Conservation (phyloP, 2,329 filamentous ascomycete genomes). For the Emmonsia crescens region DNA sequence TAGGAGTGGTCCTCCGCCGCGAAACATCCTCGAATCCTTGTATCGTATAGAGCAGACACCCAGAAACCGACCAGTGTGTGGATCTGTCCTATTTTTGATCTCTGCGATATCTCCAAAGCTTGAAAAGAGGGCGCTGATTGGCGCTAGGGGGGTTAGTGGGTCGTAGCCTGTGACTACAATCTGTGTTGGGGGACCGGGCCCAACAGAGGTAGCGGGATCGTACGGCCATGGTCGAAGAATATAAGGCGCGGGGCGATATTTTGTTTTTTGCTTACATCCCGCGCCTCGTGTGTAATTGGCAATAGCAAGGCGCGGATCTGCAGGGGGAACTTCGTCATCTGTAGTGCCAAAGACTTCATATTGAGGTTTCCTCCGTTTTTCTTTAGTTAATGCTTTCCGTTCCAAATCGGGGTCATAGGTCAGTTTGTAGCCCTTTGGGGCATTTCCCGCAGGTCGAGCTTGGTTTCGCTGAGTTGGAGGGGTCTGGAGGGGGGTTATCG, state of each 20-base stretch:
- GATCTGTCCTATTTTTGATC: conserved; percentile 89
- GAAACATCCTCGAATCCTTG: conserved; percentile 53
- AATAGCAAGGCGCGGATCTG: conserved; percentile 70
- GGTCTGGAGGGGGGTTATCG: conserved; percentile 33
- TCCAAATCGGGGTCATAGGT: conserved; percentile 55
- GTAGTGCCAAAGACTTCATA: conserved; percentile 49
- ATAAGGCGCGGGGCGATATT: conserved; percentile 67
- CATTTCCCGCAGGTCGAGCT: conserved; percentile 41
- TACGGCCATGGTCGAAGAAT: conserved; percentile 70
- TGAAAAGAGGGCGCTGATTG: conserved; percentile 64
- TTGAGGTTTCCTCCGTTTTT: conserved; percentile 43
- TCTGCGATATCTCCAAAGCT: conserved; percentile 79
- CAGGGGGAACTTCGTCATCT: conserved; percentile 57
- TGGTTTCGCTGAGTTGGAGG: conserved; percentile 38
- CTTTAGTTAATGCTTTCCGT: conserved; percentile 44
- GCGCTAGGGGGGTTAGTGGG: conserved; percentile 69
- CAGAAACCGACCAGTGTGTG: conserved; percentile 84
- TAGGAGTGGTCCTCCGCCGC: conserved; percentile 45
- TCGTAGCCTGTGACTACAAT: conserved; percentile 96
- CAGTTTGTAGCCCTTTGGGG: conserved; percentile 47
- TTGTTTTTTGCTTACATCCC: conserved; percentile 55
- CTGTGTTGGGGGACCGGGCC: conserved; percentile 78
- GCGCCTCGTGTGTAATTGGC: conserved; percentile 50
- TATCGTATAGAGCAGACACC: conserved; percentile 90
- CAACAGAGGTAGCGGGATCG: conserved; percentile 72